A percentile compares a stretch with the other conserved stretches of the same genome.
These are phyloP conservation scores for Leccinum variabile DNA, from an alignment of 1,284 basidiomycete species.

Conservation along the genomic window DNA sequence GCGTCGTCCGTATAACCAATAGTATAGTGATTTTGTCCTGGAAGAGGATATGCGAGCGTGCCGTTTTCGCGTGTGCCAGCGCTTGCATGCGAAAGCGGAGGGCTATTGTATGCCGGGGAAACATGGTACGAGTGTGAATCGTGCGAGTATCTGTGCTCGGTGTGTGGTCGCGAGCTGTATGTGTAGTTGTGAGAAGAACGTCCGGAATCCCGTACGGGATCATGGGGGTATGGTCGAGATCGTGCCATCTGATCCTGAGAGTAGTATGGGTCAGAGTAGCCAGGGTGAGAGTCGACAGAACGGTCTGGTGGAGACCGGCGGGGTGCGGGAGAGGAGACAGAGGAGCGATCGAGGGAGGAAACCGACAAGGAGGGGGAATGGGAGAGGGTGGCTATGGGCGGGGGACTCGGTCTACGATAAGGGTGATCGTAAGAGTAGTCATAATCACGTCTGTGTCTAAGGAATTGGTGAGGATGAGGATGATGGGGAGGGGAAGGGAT, in stretches of 20 bases:
- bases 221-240: constrained; percentile 38
- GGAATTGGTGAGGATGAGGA: constrained; percentile 9
- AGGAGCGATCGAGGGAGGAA: constrained; percentile 57
- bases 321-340: constrained; percentile 55
- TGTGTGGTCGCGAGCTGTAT: constrained; percentile 29
- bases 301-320: constrained; percentile 37
- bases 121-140: constrained; percentile 36
- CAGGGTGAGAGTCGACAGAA: constrained; percentile 28
- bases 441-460: constrained; percentile 44
- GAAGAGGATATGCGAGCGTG: constrained; percentile 38
- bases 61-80: constrained; percentile 25
- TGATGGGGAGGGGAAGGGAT: constrained; percentile 10
- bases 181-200: constrained; percentile 35
- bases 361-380: constrained; percentile 64
- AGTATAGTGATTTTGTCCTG: constrained; percentile 37
- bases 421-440: constrained; percentile 39
- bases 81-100: constrained; percentile 26
- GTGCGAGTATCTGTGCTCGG: constrained; percentile 35
- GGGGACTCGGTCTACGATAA: constrained; percentile 50
- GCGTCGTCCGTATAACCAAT: constrained; percentile 73
- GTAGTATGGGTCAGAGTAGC: constrained; percentile 35
- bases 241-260: constrained; percentile 33
- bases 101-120: constrained; percentile 31
- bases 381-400: constrained; percentile 54
- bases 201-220: constrained; percentile 36